These are phyloP conservation scores for Neotropicomus parvogracilis DNA, from an alignment of 1,284 basidiomycete genomes.

Conservation along the genomic window DNA sequence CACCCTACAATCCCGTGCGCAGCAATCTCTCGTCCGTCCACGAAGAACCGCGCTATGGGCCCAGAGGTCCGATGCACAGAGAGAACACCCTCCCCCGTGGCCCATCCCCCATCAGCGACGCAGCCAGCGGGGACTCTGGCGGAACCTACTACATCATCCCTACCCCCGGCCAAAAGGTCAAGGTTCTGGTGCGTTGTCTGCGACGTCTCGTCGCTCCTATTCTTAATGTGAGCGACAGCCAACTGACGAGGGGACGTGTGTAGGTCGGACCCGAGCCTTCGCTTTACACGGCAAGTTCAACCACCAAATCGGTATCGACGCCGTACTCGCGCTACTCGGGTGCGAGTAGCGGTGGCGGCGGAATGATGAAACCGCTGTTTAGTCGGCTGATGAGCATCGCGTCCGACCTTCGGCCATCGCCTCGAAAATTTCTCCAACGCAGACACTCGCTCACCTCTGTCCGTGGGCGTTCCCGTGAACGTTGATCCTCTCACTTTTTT, in stretches of 20 bases:
- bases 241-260: slow-evolving; percentile 9
- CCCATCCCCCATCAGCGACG: slow-evolving; percentile 38
- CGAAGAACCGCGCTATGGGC: slow-evolving; percentile 30
- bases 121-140: slow-evolving; percentile 50
- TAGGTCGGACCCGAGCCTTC: slow-evolving; percentile 48
- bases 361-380: slow-evolving; percentile 47
- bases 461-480: slow-evolving; percentile 19
- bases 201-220: slow-evolving; percentile 1
- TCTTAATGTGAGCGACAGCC: slow-evolving; percentile 7
- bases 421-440: slow-evolving; percentile 35
- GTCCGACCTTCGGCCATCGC: slow-evolving; percentile 36
- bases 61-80: slow-evolving; percentile 32
- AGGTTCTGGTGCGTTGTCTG: slow-evolving; percentile 56
- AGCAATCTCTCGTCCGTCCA: slow-evolving; percentile 33
- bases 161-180: slow-evolving; percentile 62
- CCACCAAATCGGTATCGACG: slow-evolving; percentile 46
- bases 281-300: slow-evolving; percentile 48
- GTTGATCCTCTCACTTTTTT: slow-evolving; percentile 11
- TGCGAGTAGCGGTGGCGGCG: slow-evolving; percentile 24
- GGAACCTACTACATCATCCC: slow-evolving; percentile 73
- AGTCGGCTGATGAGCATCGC: slow-evolving; percentile 46
- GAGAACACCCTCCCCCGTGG: slow-evolving; percentile 21
- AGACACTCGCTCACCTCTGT: slow-evolving; percentile 42
- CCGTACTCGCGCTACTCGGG: slow-evolving; percentile 35
- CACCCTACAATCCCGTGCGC: slow-evolving; percentile 37